Evolutionary conservation across 441 rosid genomes (phyloP), one percentile per base, ranked within the genome.

Genomic region (Kokia cookei): DNA sequence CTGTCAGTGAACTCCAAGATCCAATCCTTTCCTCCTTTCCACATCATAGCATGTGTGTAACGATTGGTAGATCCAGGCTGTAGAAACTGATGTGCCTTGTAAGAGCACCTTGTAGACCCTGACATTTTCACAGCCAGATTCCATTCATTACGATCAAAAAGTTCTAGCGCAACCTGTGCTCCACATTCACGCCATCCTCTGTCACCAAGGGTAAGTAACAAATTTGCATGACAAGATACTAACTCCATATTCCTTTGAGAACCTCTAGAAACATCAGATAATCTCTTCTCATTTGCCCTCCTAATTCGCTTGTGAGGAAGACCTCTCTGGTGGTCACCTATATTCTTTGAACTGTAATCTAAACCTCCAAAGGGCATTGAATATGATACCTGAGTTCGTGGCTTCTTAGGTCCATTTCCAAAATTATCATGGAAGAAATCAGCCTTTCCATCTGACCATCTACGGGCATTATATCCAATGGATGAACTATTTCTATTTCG

Each of bases 11-110:
- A 96, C 78, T 96, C 98, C 77, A 96, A 80, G 51, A 73, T 86
- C 99, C 99, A 95, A 79, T 95, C 95, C 76, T 95, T 95, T 77
- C 97, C 98, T 62, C 94, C 99, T 85, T 92, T 93, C 99, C 99
- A 95, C 97, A 93, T 95, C 97, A 95, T 95, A 55, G 98, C 98
- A 91, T 95, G 99, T 1, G 97, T 93, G 69, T 72, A 91, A 77
- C 97, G 86, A 77, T 95, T 95, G 68, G 96, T 90, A 73, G 98
- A 88, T 63, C 99, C 98, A 83, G 93, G 92, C 84, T 90, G 97
- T 83, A 93, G 81, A 83, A 95, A 89, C 77, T 93, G 99, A 80
- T 91, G 96, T 26, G 97, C 94, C 82, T 92, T 89, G 77, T 90
- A 89, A 8, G 97, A 87, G 76, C 80, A 90, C 79, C 80, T 91